Evolutionary conservation across 2,329 filamentous ascomycete genomes (phyloP).

Genomic region (Fusarium palustre): DNA sequence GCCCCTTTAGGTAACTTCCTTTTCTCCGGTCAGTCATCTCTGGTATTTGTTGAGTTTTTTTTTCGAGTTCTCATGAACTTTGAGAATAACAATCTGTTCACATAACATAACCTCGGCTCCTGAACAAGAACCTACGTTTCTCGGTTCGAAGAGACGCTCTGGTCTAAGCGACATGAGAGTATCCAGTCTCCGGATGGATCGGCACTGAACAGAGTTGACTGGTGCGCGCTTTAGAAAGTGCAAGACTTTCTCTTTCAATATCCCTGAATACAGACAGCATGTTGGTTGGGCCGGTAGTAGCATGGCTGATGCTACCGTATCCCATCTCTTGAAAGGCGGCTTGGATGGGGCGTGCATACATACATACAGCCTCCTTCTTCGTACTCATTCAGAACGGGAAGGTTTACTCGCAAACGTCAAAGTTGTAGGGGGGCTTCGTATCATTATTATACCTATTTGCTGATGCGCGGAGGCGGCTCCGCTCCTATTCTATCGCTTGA

Average conservation of each 20-base stretch:
- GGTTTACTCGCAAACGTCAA: background rate
- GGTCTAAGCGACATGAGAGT: constrained; percentile 1
- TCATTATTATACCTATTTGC: background rate
- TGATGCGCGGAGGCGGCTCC: background rate
- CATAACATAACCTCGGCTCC: constrained; percentile 33
- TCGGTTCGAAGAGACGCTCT: background rate
- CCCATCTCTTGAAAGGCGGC: background rate
- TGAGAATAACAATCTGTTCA: background rate
- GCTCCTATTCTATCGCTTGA: background rate
- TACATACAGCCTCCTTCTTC: background rate
- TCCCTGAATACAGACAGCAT: background rate
- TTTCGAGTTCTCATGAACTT: background rate
- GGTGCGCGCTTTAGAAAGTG: background rate
- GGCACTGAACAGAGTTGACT: background rate
- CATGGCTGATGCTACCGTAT: background rate
- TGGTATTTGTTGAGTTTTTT: constrained; percentile 13
- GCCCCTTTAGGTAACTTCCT: constrained; percentile 37
- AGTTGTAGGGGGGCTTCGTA: background rate
- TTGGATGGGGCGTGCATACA: background rate
- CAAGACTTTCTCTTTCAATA: background rate
- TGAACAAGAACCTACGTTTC: background rate
- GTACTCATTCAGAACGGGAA: background rate
- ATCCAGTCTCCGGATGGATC: background rate
- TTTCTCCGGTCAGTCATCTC: constrained; percentile 34
- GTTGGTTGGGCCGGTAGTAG: background rate